These are phyloP conservation scores for Oenanthe sinensis DNA, from an alignment of 129 eudicot species.

Conservation along the genomic window DNA sequence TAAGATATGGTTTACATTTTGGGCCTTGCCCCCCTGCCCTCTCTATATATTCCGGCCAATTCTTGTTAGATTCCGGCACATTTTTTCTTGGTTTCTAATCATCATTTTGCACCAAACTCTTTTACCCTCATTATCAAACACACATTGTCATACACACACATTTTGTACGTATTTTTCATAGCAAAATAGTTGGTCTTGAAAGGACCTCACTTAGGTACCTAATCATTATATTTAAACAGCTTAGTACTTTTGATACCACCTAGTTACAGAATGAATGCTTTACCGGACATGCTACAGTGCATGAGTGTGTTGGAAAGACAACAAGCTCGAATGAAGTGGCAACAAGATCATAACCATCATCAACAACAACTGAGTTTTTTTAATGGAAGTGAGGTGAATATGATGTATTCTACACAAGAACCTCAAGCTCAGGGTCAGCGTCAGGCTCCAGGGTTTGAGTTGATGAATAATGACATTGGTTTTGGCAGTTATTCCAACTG, in stretches of 20 bases:
- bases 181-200: conserved; percentile 10
- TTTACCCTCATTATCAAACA: background rate
- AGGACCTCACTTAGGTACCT: conserved; percentile 45
- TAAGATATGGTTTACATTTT: conserved; percentile 46
- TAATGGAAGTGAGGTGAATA: conserved; percentile 22
- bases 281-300: conserved; percentile 42
- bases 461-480: conserved; percentile 19
- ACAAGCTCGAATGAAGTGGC: conserved; percentile 50
- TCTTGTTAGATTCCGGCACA: conserved; percentile 47
- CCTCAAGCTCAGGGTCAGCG: conserved; percentile 11
- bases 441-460: conserved; percentile 18
- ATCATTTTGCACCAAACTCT: conserved; percentile 1
- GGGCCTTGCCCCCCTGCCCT: conserved; percentile 27
- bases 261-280: conserved; percentile 1
- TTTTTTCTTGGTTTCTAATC: conserved; percentile 16
- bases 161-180: background rate
- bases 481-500: conserved; percentile 20
- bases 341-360: conserved; percentile 26
- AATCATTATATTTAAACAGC: conserved; percentile 11
- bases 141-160: background rate
- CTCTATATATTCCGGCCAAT: conserved; percentile 39
- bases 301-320: conserved; percentile 61
- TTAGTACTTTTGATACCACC: background rate
- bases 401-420: conserved; percentile 11
- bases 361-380: conserved; percentile 27